These are phyloP conservation scores for Naganishia sp. DNA, from an alignment of 1,284 basidiomycete species.

Conservation along the genomic window DNA sequence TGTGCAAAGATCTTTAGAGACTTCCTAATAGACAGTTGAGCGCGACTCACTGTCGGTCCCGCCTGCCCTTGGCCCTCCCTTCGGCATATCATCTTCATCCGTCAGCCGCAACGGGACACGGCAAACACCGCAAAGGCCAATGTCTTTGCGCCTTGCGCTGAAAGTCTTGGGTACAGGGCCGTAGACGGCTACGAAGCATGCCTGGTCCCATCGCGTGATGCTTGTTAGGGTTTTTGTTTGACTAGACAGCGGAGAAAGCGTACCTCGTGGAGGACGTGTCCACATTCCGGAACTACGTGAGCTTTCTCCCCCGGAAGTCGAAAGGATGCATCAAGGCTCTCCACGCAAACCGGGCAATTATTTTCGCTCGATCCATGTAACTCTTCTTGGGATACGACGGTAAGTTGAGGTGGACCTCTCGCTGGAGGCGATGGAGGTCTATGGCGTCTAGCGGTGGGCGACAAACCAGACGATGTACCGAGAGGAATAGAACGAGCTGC, in stretches of 20 bases:
- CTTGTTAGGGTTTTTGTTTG: constrained; percentile 14
- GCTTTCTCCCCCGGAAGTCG: constrained; percentile 87
- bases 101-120: constrained; percentile 90
- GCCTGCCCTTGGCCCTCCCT: constrained; percentile 71
- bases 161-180: constrained; percentile 72
- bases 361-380: constrained; percentile 43
- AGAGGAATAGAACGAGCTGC: background rate
- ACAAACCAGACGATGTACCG: background rate
- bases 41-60: constrained; percentile 65
- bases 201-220: constrained; percentile 57
- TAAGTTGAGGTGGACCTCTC: constrained; percentile 31
- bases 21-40: background rate
- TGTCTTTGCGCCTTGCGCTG: constrained; percentile 67
- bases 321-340: constrained; percentile 49
- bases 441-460: background rate
- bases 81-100: constrained; percentile 56
- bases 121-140: constrained; percentile 96
- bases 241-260: constrained; percentile 41
- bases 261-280: constrained; percentile 94
- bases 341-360: constrained; percentile 53
- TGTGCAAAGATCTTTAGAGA: constrained; percentile 45
- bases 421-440: background rate
- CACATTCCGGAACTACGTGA: constrained; percentile 92
- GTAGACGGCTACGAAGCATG: constrained; percentile 93
- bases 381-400: constrained; percentile 44